Percentiles rank a stretch among this genome's conserved stretches.
phyloP scores from a whole-genome alignment of 2,329 filamentous ascomycete species.

The Helicocarpus griseus region DNA sequence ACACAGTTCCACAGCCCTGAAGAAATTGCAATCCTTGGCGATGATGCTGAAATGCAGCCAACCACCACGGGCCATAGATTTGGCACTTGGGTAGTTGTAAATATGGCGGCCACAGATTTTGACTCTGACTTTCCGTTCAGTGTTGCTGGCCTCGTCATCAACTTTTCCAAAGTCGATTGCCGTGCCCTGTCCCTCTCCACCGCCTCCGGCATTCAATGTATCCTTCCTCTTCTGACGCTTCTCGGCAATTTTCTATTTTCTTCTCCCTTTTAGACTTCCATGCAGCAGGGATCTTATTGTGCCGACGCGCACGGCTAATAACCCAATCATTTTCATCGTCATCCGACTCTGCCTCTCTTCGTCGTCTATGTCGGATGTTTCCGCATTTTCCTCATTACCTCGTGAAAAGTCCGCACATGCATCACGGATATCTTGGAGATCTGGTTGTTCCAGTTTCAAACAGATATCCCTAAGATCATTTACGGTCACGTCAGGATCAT shows the following conservation, averaged over 20 bases:
- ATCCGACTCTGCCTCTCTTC: conserved; percentile 8
- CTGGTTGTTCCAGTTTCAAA: conserved; percentile 39
- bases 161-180: conserved; percentile 29
- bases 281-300: conserved; percentile 16
- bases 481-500: conserved; percentile 31
- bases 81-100: conserved; percentile 43
- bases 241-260: conserved; percentile 8
- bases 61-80: conserved; percentile 38
- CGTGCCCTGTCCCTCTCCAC: conserved; percentile 10
- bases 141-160: conserved; percentile 16
- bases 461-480: conserved; percentile 39
- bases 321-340: conserved; percentile 13
- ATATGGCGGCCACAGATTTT: conserved; percentile 41
- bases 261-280: conserved; percentile 26
- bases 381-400: conserved; percentile 24
- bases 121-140: conserved; percentile 32
- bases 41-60: conserved; percentile 45
- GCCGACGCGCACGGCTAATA: conserved; percentile 19
- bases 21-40: conserved; percentile 39
- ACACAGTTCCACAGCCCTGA: conserved; percentile 38
- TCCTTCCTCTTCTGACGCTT: background rate
- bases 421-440: conserved; percentile 42
- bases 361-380: conserved; percentile 14
- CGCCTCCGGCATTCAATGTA: background rate
- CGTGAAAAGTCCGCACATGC: conserved; percentile 41